Percentiles rank a stretch among this genome's conserved stretches.
These are phyloP conservation scores for Arthrobotrys iridis DNA, from an alignment of 2,329 filamentous ascomycete genomes.

Conservation along the genomic window DNA sequence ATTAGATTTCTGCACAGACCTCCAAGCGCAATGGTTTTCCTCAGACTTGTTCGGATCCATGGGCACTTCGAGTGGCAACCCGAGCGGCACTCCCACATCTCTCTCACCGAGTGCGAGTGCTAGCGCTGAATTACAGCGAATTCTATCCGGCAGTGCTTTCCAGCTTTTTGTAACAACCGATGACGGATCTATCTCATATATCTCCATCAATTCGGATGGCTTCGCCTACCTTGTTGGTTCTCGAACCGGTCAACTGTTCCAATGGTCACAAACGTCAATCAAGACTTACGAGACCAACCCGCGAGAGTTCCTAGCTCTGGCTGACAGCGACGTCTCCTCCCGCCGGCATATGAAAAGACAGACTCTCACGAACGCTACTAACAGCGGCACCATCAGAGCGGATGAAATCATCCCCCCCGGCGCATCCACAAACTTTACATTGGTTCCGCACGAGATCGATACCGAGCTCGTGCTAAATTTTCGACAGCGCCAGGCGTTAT, in stretches of 20 bases:
- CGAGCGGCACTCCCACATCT: not conserved
- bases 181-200: conserved; percentile 2
- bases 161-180: conserved; percentile 5
- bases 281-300: not conserved
- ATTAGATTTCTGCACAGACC: not conserved
- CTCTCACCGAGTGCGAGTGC: not conserved
- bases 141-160: conserved; percentile 1
- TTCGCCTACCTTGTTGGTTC: conserved; percentile 8
- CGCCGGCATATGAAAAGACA: not conserved
- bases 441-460: not conserved
- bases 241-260: conserved; percentile 5
- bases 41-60: not conserved
- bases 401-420: not conserved
- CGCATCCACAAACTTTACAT: conserved; percentile 20
- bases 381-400: conserved; percentile 2
- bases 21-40: not conserved
- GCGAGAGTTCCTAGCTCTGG: not conserved
- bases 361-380: not conserved
- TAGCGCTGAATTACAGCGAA: conserved; percentile 5
- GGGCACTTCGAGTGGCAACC: not conserved
- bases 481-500: not conserved
- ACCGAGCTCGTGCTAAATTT: not conserved
- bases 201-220: not conserved
- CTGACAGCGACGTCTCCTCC: not conserved
- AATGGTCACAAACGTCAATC: not conserved